These are phyloP conservation scores for Leucocoprinus sp. DNA, from an alignment of 768 basidiomycete genomes.

Conservation along the genomic window DNA sequence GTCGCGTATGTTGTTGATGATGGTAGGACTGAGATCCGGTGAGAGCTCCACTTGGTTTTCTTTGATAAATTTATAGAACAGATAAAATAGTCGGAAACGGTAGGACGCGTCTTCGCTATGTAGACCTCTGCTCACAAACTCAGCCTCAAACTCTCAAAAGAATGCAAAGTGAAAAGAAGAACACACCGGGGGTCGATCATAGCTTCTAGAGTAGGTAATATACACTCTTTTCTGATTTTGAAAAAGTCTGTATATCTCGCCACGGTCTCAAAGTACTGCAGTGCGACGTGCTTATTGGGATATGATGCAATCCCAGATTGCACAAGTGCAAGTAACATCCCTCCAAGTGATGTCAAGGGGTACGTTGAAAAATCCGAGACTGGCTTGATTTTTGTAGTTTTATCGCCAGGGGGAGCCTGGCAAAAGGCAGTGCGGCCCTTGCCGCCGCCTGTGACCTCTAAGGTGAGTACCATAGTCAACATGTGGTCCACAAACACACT, in stretches of 20 bases:
- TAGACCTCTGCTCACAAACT: slow-evolving; percentile 53
- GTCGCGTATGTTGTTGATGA: slow-evolving; percentile 72
- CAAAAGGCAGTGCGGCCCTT: slow-evolving; percentile 87
- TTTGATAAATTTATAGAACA: slow-evolving; percentile 88
- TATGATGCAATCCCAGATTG: slow-evolving; percentile 75
- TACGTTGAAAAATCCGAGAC: slow-evolving; percentile 64
- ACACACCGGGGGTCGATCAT: slow-evolving; percentile 79
- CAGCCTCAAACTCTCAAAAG: background rate
- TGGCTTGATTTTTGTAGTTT: slow-evolving; percentile 58
- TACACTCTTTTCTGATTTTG: slow-evolving; percentile 84
- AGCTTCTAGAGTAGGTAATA: slow-evolving; percentile 79
- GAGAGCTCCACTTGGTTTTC: slow-evolving; percentile 76
- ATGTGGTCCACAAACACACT: slow-evolving; percentile 17
- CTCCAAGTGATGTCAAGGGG: slow-evolving; percentile 83
- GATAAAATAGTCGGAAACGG: slow-evolving; percentile 79
- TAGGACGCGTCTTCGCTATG: slow-evolving; percentile 67
- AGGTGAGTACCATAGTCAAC: slow-evolving; percentile 7
- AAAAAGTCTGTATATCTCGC: slow-evolving; percentile 96
- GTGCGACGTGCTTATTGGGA: slow-evolving; percentile 74
- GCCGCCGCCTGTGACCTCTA: slow-evolving; percentile 43
- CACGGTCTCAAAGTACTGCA: slow-evolving; percentile 90
- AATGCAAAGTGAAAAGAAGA: background rate
- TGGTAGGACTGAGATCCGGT: slow-evolving; percentile 54
- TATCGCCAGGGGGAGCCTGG: slow-evolving; percentile 52
- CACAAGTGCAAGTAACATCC: slow-evolving; percentile 79